Evolutionary conservation across 345 rosid genomes (phyloP).

Genomic region (Populus tremula): DNA sequence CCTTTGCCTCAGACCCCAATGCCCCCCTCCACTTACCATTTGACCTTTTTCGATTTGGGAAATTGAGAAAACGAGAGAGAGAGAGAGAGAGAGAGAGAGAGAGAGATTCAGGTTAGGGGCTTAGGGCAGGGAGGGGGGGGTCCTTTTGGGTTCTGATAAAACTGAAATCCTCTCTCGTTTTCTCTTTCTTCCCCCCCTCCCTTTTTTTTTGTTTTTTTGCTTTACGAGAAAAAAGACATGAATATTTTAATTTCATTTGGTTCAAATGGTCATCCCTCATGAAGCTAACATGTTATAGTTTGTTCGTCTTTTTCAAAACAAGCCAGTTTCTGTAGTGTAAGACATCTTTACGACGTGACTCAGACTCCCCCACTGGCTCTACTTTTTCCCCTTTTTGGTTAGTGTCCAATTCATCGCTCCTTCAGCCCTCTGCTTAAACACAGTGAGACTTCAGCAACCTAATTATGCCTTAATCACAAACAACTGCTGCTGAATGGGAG

Average conservation of each 20-base stretch:
- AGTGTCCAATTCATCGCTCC: background rate
- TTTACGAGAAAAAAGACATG: background rate
- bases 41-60: slow-evolving; percentile 39
- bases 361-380: background rate
- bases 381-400: background rate
- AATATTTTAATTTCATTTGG: background rate
- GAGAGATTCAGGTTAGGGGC: background rate
- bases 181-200: background rate
- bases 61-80: slow-evolving; percentile 22
- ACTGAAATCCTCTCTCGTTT: background rate
- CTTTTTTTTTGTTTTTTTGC: background rate
- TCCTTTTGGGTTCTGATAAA: slow-evolving; percentile 13
- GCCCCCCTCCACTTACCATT: slow-evolving; percentile 38
- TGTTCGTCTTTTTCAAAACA: slow-evolving; percentile 15
- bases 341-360: background rate
- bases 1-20: slow-evolving; percentile 33
- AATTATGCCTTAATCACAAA: background rate
- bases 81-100: slow-evolving; percentile 7
- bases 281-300: background rate
- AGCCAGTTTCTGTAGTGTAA: background rate
- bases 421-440: background rate
- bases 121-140: background rate
- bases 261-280: background rate
- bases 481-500: background rate
- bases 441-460: background rate